Percentiles rank a stretch among this genome's conserved stretches.
phyloP scores from a whole-genome alignment of 805 yeast genomes.

The Blastobotrys parvus region DNA sequence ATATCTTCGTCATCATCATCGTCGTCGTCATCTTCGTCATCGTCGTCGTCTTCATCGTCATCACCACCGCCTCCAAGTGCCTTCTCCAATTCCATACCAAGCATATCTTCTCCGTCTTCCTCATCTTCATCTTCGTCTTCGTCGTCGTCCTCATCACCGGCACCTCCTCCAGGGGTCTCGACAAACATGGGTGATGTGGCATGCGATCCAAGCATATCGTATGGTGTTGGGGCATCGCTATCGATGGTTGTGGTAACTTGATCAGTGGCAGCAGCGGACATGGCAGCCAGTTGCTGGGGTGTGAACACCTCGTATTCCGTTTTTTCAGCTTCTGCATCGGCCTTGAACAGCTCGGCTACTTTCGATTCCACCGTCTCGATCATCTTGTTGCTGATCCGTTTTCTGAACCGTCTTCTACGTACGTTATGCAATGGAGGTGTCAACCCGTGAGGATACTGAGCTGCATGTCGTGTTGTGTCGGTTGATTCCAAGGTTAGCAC shows the following conservation, averaged over 20 bases:
- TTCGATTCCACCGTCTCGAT: conserved; percentile 70
- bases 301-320: conserved; percentile 66
- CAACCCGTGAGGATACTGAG: conserved; percentile 63
- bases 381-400: conserved; percentile 58
- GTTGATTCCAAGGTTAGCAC: conserved; percentile 21
- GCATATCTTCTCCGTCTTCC: conserved; percentile 20
- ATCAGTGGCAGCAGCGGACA: conserved; percentile 16
- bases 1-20: conserved; percentile 44
- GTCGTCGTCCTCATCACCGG: conserved; percentile 22
- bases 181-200: conserved; percentile 3
- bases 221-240: conserved; percentile 22
- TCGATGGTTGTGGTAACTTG: conserved; percentile 13
- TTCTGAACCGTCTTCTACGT: conserved; percentile 59
- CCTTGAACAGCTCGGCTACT: conserved; percentile 64
- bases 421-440: conserved; percentile 73
- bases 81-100: conserved; percentile 27
- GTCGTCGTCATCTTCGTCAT: conserved; percentile 48
- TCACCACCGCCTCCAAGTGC: conserved; percentile 34
- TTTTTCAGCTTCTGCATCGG: conserved; percentile 80
- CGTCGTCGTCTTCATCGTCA: conserved; percentile 43
- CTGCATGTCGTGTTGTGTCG: conserved; percentile 8
- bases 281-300: conserved; percentile 20
- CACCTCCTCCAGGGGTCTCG: conserved; percentile 18
- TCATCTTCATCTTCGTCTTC: conserved; percentile 22
- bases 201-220: conserved; percentile 21